Percentiles rank a stretch among this genome's conserved stretches.
Conservation (phyloP, 2,329 filamentous ascomycete genomes). For the Colletotrichum sublineola region DNA sequence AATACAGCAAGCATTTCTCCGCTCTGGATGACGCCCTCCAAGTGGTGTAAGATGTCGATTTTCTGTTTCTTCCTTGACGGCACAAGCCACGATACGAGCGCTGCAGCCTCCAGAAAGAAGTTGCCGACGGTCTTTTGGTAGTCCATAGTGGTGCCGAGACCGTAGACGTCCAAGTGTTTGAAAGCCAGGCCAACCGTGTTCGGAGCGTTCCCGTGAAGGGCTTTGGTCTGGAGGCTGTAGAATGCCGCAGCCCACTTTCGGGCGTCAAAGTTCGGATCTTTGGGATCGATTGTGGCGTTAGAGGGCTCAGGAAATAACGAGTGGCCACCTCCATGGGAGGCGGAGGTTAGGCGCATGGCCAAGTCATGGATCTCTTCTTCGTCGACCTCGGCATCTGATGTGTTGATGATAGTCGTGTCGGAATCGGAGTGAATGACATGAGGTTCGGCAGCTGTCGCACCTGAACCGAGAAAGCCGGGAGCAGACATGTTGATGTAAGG, state of each 20-base stretch:
- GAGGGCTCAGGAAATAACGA: conserved; percentile 46
- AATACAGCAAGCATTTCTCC: conserved; percentile 71
- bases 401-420: not conserved
- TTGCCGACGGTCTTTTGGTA: conserved; percentile 60
- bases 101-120: conserved; percentile 48
- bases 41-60: conserved; percentile 63
- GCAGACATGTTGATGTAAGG: conserved; percentile 9
- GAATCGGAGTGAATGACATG: not conserved
- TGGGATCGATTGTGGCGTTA: conserved; percentile 53
- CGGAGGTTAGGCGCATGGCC: conserved; percentile 47
- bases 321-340: conserved; percentile 42
- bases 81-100: conserved; percentile 47
- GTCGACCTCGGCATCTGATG: not conserved
- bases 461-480: conserved; percentile 8
- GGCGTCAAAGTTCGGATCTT: conserved; percentile 55
- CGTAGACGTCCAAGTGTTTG: conserved; percentile 58
- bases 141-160: conserved; percentile 56
- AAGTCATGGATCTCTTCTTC: conserved; percentile 46
- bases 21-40: conserved; percentile 64
- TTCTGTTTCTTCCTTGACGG: conserved; percentile 44
- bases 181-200: conserved; percentile 55
- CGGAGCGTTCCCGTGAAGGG: conserved; percentile 46
- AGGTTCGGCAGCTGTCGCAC: not conserved
- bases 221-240: conserved; percentile 45
- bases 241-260: conserved; percentile 60